Base-by-base conservation (phyloP, 805 yeast genomes). In the Candida namnaoensis region DNA sequence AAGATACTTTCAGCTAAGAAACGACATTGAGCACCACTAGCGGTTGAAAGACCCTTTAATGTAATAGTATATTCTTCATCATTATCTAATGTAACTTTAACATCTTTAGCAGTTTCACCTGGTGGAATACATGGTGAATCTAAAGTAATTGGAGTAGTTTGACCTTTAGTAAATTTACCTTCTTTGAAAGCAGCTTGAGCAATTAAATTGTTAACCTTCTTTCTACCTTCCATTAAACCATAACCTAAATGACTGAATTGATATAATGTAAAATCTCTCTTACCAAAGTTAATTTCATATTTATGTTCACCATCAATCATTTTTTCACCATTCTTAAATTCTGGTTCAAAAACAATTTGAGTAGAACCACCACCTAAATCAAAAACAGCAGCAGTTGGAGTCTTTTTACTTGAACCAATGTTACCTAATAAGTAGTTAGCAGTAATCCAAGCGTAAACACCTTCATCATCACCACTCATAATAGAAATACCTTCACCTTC, bases 331-430 rank as follows among this genome's bases (percentile, higher is more conserved):
- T 68, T 62, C 30, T 61, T 56, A 57, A 80, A 79, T n/a, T 74
- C 73, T 23, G 99, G 99, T 69, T 93, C 98, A 62, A 93, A 93
- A 7, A 93, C 99, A 66, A 93, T 88, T 67, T 95, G 99, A 12
- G 99, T 93, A 7, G 97, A 88, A 5, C 98, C 98, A 56, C 99
- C 99, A 53, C 99, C 99, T 45, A 93, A 75, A 62, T 93, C 99
- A 57, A 93, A 93, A 10, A 93, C 95, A 23, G 98, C 99, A 39
- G 95, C 95, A 11, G 99, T 93, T 28, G 95, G 88, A 25, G 66
- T 60, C 62, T 82, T 82, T 35, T 76, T 80, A 30, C 64, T 60
- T 23, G 78, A 61, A 13, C 98, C 99, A 60, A 93, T 91, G 67
- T 91, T 93, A 35, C 97, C 98, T 52, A 91, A 72, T 49, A 93